Conservation (phyloP, 2,329 filamentous ascomycete genomes). For the Orbilia brochopaga region DNA sequence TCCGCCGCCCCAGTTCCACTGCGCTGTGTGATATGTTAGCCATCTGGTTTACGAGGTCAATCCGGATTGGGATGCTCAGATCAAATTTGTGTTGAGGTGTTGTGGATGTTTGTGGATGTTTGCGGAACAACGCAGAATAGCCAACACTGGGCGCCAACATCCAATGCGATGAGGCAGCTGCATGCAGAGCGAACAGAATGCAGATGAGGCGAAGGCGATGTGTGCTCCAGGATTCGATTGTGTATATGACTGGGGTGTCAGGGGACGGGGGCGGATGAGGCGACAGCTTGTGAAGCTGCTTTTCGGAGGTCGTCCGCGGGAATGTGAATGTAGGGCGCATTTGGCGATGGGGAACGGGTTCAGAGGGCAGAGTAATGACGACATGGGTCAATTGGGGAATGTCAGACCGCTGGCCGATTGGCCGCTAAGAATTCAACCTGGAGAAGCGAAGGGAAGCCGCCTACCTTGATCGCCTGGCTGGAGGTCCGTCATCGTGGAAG, state of each 20-base stretch:
- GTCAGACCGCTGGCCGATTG: neutral
- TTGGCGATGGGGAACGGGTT: neutral
- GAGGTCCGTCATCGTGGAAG: conserved; percentile 18
- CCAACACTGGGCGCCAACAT: conserved; percentile 6
- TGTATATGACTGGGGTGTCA: no score
- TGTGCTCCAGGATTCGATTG: no score
- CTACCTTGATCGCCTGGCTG: conserved; percentile 40
- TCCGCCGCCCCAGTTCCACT: conserved; percentile 67
- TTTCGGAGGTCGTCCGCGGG: neutral
- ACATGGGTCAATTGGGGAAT: neutral
- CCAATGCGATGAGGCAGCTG: conserved; percentile 1
- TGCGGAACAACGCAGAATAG: conserved; percentile 27
- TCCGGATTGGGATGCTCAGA: no score
- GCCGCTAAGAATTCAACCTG: neutral
- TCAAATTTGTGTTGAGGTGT: neutral
- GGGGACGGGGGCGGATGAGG: no score
- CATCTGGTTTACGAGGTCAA: no score
- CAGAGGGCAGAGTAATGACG: neutral
- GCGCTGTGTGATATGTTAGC: conserved; percentile 62
- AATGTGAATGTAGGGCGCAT: neutral
- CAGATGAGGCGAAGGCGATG: neutral
- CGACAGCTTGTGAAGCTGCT: neutral
- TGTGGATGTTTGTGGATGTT: neutral
- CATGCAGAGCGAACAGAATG: neutral
- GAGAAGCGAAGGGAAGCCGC: conserved; percentile 2